phyloP scores from a whole-genome alignment of 768 basidiomycete species.

The Cyclocybe aegerita region DNA sequence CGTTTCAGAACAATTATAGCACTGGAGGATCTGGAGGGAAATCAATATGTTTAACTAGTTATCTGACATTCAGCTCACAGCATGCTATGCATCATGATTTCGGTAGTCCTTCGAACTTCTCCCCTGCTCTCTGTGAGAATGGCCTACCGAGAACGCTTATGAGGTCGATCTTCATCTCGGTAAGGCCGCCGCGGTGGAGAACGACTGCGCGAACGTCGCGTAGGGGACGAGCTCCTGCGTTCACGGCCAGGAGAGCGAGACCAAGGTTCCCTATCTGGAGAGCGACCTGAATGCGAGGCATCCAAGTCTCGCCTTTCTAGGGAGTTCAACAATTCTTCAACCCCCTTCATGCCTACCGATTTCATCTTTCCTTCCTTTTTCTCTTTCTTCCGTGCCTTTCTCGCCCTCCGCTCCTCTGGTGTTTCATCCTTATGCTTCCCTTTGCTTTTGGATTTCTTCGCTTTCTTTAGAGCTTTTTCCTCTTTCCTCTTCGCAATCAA shows the following conservation, averaged over 20 bases:
- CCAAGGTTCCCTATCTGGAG: conserved; percentile 11
- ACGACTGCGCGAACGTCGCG: conserved; percentile 14
- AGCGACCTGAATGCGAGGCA: conserved; percentile 11
- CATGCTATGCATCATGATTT: neutral
- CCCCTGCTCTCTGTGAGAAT: conserved; percentile 8
- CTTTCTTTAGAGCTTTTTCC: conserved; percentile 68
- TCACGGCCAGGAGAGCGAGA: conserved; percentile 15
- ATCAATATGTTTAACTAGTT: neutral
- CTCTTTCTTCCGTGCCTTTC: conserved; percentile 74
- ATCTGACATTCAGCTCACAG: conserved; percentile 1
- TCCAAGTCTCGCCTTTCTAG: conserved; percentile 30
- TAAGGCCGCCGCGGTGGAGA: conserved; percentile 8
- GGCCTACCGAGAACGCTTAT: conserved; percentile 9
- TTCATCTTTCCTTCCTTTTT: conserved; percentile 62
- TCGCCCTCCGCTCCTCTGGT: conserved; percentile 71
- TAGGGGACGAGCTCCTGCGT: conserved; percentile 23
- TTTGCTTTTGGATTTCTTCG: conserved; percentile 68
- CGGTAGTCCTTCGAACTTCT: conserved; percentile 13
- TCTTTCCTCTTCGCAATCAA: conserved; percentile 74
- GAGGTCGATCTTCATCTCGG: conserved; percentile 12
- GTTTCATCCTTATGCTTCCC: conserved; percentile 73
- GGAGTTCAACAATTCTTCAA: conserved; percentile 62
- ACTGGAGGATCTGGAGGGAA: neutral
- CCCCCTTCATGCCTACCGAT: conserved; percentile 63
- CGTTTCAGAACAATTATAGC: no score